These are phyloP conservation scores for Patellifolia procumbens DNA, from an alignment of 179 eudicot genomes.

Conservation along the genomic window DNA sequence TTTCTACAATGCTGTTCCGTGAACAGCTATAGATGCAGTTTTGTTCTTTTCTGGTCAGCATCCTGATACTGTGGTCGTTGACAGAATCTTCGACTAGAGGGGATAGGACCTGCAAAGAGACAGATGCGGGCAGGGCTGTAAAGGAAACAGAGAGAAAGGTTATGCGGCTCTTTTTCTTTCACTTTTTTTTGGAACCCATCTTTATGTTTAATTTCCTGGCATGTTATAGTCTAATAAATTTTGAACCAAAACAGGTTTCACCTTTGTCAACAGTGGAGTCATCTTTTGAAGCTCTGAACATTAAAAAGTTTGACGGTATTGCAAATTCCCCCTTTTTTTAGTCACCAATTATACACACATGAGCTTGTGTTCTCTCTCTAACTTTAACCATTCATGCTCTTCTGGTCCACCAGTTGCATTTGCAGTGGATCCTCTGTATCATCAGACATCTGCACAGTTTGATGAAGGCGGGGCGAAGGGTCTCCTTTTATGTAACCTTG, in stretches of 20 bases:
- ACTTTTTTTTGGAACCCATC: not conserved
- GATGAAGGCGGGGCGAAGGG: slow-evolving; percentile 99
- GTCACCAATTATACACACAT: not conserved
- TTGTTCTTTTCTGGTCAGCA: not conserved
- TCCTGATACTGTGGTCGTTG: slow-evolving; percentile 15
- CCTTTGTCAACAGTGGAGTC: slow-evolving; percentile 90
- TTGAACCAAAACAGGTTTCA: slow-evolving; percentile 60
- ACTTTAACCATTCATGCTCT: not conserved
- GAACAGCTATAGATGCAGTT: not conserved
- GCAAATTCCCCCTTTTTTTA: not conserved
- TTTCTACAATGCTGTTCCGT: not conserved
- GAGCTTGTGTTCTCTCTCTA: not conserved
- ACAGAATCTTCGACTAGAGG: slow-evolving; percentile 48
- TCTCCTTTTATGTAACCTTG: slow-evolving; percentile 79
- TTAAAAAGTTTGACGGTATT: slow-evolving; percentile 91
- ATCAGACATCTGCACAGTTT: slow-evolving; percentile 93
- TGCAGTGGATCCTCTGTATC: slow-evolving; percentile 93
- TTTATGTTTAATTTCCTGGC: not conserved
- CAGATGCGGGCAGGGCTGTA: slow-evolving; percentile 45
- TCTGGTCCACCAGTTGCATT: slow-evolving; percentile 64
- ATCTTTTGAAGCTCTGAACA: slow-evolving; percentile 80
- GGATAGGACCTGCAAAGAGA: slow-evolving; percentile 36
- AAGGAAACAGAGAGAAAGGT: slow-evolving; percentile 74
- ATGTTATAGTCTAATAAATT: not conserved
- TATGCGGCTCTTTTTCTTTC: not conserved